phyloP scores from a whole-genome alignment of 2,329 filamentous ascomycete species.

The Aspergillus carbonarius region DNA sequence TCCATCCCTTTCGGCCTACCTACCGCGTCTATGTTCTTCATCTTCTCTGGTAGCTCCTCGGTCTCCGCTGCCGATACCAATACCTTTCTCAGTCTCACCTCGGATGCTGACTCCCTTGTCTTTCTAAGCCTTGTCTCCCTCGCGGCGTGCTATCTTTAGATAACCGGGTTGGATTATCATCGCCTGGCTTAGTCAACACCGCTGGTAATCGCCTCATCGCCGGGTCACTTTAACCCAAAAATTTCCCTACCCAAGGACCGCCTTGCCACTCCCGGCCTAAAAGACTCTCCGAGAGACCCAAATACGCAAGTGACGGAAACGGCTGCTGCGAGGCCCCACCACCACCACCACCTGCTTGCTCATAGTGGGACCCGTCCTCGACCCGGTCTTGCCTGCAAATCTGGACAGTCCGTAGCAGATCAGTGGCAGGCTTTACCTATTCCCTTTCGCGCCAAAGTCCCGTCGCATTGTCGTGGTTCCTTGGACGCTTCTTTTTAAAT shows the following conservation, averaged over 20 bases:
- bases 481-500: constrained; percentile 20
- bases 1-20: not conserved
- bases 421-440: constrained; percentile 21
- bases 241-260: constrained; percentile 1
- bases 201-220: constrained; percentile 15
- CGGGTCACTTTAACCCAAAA: not conserved
- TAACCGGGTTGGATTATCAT: not conserved
- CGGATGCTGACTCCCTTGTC: not conserved
- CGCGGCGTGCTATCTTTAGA: constrained; percentile 7
- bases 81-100: not conserved
- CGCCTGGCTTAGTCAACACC: constrained; percentile 22
- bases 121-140: not conserved
- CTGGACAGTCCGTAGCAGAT: constrained; percentile 41
- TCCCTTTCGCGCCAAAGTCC: constrained; percentile 14
- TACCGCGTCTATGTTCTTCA: not conserved
- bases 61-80: not conserved
- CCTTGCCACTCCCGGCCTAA: constrained; percentile 22
- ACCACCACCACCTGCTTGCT: constrained; percentile 14
- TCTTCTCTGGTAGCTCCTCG: not conserved
- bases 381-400: constrained; percentile 50
- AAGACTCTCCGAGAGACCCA: constrained; percentile 8
- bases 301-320: constrained; percentile 28
- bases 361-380: constrained; percentile 34
- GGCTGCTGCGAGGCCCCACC: constrained; percentile 20
- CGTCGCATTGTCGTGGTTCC: constrained; percentile 12